Percentiles rank a stretch among this genome's conserved stretches.
Evolutionary conservation across 805 yeast species (phyloP).

Genomic region (Maudiozyma barnettii): DNA sequence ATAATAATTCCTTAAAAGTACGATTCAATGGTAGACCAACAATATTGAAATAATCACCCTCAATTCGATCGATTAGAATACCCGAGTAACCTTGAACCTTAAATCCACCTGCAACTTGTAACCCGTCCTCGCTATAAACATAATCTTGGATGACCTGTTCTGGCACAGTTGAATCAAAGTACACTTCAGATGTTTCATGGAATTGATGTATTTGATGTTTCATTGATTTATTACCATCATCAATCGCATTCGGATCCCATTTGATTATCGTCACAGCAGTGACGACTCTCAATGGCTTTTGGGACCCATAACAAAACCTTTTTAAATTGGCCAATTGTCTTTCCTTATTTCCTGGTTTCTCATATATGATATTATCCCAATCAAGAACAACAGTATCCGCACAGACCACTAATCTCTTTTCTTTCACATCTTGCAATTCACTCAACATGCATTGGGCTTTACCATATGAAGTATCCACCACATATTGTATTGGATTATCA

Average conservation of each 20-base stretch:
- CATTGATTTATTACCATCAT: neutral
- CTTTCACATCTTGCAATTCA: slow-evolving; percentile 18
- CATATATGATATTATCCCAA: slow-evolving; percentile 52
- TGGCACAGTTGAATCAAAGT: slow-evolving; percentile 37
- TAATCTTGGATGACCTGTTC: slow-evolving; percentile 53
- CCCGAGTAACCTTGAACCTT: slow-evolving; percentile 70
- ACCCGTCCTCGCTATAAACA: slow-evolving; percentile 63
- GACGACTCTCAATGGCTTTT: slow-evolving; percentile 39
- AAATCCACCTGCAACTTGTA: slow-evolving; percentile 87
- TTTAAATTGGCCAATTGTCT: slow-evolving; percentile 44
- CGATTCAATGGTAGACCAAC: slow-evolving; percentile 74
- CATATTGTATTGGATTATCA: slow-evolving; percentile 39
- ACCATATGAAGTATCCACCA: slow-evolving; percentile 53
- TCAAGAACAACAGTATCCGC: slow-evolving; percentile 74
- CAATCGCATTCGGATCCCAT: slow-evolving; percentile 6
- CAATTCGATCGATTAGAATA: slow-evolving; percentile 47
- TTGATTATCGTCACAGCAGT: slow-evolving; percentile 45
- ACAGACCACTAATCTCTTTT: slow-evolving; percentile 36
- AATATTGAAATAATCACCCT: slow-evolving; percentile 79
- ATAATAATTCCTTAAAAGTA: slow-evolving; percentile 30
- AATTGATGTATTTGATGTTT: slow-evolving; percentile 15
- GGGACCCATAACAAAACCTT: slow-evolving; percentile 35
- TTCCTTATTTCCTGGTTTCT: slow-evolving; percentile 60
- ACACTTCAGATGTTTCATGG: slow-evolving; percentile 35
- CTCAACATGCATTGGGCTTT: slow-evolving; percentile 59